These are phyloP conservation scores for Pseudonectria buxi DNA, from an alignment of 2,329 filamentous ascomycete genomes.

Conservation along the genomic window DNA sequence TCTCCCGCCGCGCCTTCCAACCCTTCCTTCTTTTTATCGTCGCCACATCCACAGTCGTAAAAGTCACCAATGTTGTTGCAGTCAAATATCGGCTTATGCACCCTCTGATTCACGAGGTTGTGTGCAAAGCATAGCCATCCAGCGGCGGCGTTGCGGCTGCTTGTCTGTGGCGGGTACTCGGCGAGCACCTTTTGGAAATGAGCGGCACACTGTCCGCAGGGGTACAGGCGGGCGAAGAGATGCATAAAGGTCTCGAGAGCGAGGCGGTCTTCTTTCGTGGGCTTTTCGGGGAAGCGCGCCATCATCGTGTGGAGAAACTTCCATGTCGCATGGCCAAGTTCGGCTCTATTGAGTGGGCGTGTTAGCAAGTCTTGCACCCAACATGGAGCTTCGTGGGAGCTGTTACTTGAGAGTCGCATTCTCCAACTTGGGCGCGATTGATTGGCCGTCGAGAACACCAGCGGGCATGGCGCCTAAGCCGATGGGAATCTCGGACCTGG, in stretches of 20 bases:
- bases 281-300: constrained; percentile 60
- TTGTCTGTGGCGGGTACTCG: constrained; percentile 59
- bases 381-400: background rate
- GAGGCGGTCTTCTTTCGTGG: constrained; percentile 53
- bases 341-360: constrained; percentile 37
- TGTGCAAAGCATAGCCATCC: constrained; percentile 64
- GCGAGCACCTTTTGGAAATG: constrained; percentile 59
- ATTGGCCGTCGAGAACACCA: constrained; percentile 55
- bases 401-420: constrained; percentile 73
- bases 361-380: constrained; percentile 7
- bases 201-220: constrained; percentile 61
- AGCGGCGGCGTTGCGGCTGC: constrained; percentile 55
- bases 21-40: constrained; percentile 45
- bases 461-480: constrained; percentile 39
- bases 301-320: constrained; percentile 66
- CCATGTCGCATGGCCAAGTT: constrained; percentile 63
- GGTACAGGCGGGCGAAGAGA: constrained; percentile 62
- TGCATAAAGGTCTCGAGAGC: constrained; percentile 60
- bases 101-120: constrained; percentile 59
- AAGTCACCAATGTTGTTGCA: constrained; percentile 63
- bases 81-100: constrained; percentile 57
- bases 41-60: constrained; percentile 65
- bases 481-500: constrained; percentile 25
- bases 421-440: constrained; percentile 73
- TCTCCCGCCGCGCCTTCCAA: constrained; percentile 14